Evolutionary conservation across 345 rosid genomes (phyloP), one percentile per base, ranked within the genome.

Genomic region (Linum tenue): DNA sequence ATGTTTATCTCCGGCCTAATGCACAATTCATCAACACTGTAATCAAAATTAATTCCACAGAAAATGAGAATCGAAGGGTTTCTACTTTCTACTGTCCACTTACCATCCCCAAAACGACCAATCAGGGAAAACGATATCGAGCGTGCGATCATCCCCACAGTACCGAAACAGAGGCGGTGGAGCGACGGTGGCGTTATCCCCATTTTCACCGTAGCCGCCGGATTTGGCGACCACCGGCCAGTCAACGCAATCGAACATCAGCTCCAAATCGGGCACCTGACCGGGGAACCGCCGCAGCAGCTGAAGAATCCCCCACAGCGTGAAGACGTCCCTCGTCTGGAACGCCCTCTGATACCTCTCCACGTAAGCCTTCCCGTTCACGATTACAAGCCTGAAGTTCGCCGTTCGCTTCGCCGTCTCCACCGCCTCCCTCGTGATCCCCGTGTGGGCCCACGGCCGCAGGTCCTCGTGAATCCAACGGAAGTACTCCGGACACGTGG

Each of bases 1-100:
- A 92, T 76, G 63, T 85, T 82, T 15, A 79, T 70, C 79, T 92
- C 98, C 6, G 94, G 74, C 97, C 98, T 72, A 35, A 15, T 85
- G 58, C 77, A 66, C 5, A n/a, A 22, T 22, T 22, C 59, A 56
- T 7, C 16, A 57, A 1, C 38, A 9, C 14, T 15, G 11, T 48
- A 48, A 48, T 48, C 14, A 1, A 48, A 22, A 22, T 22, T 22
- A 22, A 22, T 1, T 1, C 14, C 50, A 48, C 53, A 48, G 7
- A 44, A 44, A 3, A 48, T 9, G 14, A 9, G 3, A 10, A 48
- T 9, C 53, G 14, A 0, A 16, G 40, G 14, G 31, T 5, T 0
- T 0, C 14, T 35, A 59, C 22, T 15, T 48, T 12, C 9, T 9
- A 48, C 14, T 41, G 11, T 9, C 15, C 1, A 3, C 41, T 38